These are phyloP conservation scores for Hordeum pubiflorum DNA, from an alignment of 202 grass and related monocot genomes.

Conservation along the genomic window DNA sequence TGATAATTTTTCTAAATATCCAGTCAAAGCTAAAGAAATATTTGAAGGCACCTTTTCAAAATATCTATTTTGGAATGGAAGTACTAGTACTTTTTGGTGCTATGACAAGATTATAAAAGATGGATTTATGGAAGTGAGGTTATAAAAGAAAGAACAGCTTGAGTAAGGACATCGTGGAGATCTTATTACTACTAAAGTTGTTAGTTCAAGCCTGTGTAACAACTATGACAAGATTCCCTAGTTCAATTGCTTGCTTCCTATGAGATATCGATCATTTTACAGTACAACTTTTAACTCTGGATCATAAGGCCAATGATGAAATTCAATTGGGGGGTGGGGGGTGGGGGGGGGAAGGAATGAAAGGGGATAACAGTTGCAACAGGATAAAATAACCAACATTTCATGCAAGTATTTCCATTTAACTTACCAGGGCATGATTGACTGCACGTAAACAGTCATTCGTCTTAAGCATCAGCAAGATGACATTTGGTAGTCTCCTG, in stretches of 20 bases:
- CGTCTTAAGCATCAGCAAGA: slow-evolving; percentile 97
- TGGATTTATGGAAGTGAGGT: not conserved
- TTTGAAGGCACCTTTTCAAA: not conserved
- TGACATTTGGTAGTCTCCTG: slow-evolving; percentile 69
- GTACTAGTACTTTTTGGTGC: not conserved
- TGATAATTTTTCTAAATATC: not conserved
- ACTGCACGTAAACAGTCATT: slow-evolving; percentile 90
- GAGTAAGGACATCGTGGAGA: not conserved
- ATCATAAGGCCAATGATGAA: not conserved
- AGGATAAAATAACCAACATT: not conserved
- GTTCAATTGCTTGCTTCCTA: not conserved
- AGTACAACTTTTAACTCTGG: not conserved
- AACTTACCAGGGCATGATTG: slow-evolving; percentile 75
- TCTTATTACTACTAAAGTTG: slow-evolving; percentile 7
- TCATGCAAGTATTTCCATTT: slow-evolving; percentile 4
- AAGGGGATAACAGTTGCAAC: not conserved
- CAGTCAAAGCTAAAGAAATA: not conserved
- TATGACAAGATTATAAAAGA: not conserved
- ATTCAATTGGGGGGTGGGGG: not conserved
- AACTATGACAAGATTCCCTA: not conserved
- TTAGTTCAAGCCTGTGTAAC: slow-evolving; percentile 6
- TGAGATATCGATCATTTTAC: not conserved
- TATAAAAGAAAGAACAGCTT: not conserved
- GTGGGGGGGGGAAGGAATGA: not conserved
- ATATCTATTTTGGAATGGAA: not conserved